Percentiles rank a stretch among this genome's conserved stretches.
phyloP scores from a whole-genome alignment of 2,329 filamentous ascomycete genomes.

The Ascochyta fabae region DNA sequence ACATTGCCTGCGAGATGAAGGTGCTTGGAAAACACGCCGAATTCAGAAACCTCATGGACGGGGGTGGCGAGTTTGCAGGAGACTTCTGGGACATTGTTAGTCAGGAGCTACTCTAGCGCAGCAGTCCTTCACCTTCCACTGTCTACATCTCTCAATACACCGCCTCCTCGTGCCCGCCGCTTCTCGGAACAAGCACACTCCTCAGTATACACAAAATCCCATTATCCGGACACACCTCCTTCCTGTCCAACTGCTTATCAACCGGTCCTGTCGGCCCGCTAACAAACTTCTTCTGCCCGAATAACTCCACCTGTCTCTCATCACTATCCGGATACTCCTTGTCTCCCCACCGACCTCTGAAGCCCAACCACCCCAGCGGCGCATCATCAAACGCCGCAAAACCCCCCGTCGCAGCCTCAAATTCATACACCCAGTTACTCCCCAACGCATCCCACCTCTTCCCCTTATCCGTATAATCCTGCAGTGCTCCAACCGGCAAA shows the following conservation, averaged over 20 bases:
- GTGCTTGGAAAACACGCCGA: slow-evolving; percentile 22
- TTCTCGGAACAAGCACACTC: slow-evolving; percentile 47
- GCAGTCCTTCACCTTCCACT: not conserved
- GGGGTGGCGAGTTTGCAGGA: slow-evolving; percentile 35
- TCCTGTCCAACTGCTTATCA: slow-evolving; percentile 64
- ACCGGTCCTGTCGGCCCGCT: slow-evolving; percentile 67
- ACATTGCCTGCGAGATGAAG: slow-evolving; percentile 30
- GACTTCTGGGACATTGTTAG: slow-evolving; percentile 27
- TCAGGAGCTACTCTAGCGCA: not conserved
- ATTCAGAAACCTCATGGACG: slow-evolving; percentile 30
- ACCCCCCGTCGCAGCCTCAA: slow-evolving; percentile 47
- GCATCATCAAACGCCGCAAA: slow-evolving; percentile 58
- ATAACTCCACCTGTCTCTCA: slow-evolving; percentile 55
- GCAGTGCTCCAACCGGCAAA: slow-evolving; percentile 58
- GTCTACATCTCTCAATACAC: not conserved
- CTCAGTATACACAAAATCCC: slow-evolving; percentile 54
- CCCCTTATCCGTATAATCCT: slow-evolving; percentile 63
- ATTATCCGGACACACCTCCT: slow-evolving; percentile 63
- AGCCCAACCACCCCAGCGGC: slow-evolving; percentile 64
- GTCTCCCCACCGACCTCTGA: slow-evolving; percentile 68
- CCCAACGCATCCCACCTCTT: slow-evolving; percentile 66
- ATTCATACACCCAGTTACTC: slow-evolving; percentile 64
- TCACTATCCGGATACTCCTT: slow-evolving; percentile 61
- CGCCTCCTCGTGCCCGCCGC: not conserved
- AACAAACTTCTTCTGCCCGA: slow-evolving; percentile 57